Conservation (phyloP, 169 alveolate species). For the Eimeria maxima region DNA sequence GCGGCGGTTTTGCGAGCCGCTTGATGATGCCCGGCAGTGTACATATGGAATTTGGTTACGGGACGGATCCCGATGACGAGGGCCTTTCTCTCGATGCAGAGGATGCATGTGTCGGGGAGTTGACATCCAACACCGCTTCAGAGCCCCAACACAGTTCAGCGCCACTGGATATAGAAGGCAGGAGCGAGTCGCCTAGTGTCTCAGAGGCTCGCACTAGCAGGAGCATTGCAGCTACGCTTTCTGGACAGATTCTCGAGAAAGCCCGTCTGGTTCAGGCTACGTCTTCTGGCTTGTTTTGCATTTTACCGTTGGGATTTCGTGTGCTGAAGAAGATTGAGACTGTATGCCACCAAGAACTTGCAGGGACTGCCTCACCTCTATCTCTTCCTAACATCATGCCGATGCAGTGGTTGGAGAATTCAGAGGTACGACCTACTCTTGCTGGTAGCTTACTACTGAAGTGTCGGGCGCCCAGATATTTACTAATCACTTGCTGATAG, state of each 20-base stretch:
- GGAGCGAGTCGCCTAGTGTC: not conserved
- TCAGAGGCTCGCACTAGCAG: not conserved
- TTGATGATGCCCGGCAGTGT: conserved; percentile 29
- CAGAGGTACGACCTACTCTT: conserved; percentile 5
- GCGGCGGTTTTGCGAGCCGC: conserved; percentile 42
- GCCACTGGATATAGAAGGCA: not conserved
- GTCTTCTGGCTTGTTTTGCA: conserved; percentile 28
- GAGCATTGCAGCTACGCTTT: conserved; percentile 40
- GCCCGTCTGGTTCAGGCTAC: conserved; percentile 60
- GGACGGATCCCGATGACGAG: not conserved
- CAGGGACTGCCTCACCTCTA: conserved; percentile 43
- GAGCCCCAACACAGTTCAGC: not conserved
- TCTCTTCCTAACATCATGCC: conserved; percentile 67
- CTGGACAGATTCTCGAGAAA: conserved; percentile 31
- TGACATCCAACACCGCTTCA: not conserved
- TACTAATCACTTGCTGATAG: not conserved
- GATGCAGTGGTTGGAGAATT: conserved; percentile 43
- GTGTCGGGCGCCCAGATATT: not conserved
- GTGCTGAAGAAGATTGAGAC: conserved; percentile 65
- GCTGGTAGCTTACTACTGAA: not conserved
- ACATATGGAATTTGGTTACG: not conserved
- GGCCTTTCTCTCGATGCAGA: not conserved
- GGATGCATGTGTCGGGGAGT: not conserved
- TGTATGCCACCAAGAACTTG: conserved; percentile 65
- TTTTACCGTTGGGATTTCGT: conserved; percentile 67